Percentiles rank a stretch among this genome's conserved stretches.
These are phyloP conservation scores for Beauveria rudraprayagi DNA, from an alignment of 2,329 filamentous ascomycete species.

Conservation along the genomic window DNA sequence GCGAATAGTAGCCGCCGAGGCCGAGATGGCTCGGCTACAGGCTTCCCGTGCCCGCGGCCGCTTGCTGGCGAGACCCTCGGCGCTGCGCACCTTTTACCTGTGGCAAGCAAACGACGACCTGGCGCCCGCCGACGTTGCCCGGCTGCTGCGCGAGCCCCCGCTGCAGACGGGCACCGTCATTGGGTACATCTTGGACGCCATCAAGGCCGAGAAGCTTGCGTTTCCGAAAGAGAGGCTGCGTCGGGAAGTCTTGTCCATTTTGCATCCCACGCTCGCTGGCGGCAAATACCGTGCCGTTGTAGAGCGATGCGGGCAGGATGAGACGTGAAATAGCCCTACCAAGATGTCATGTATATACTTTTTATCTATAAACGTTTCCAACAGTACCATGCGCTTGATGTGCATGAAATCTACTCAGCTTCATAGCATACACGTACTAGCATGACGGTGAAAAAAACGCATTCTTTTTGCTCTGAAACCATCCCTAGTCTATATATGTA, in stretches of 20 bases:
- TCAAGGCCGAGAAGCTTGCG: conserved; percentile 42
- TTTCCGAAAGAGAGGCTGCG: conserved; percentile 39
- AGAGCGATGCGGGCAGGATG: conserved; percentile 12
- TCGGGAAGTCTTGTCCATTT: conserved; percentile 32
- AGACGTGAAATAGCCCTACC: neutral
- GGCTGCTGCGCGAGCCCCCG: conserved; percentile 51
- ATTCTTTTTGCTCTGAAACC: neutral
- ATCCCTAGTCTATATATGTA: conserved; percentile 5
- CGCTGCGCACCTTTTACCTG: conserved; percentile 53
- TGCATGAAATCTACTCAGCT: neutral
- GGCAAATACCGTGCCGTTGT: conserved; percentile 23
- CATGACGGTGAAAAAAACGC: conserved; percentile 2
- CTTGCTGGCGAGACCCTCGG: conserved; percentile 21
- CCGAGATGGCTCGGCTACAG: conserved; percentile 29
- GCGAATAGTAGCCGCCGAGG: conserved; percentile 36
- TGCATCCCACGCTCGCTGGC: conserved; percentile 19
- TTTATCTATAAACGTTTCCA: neutral
- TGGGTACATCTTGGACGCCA: conserved; percentile 49
- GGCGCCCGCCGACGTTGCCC: conserved; percentile 40
- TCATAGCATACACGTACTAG: neutral
- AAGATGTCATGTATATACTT: neutral
- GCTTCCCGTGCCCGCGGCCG: conserved; percentile 16
- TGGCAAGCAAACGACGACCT: conserved; percentile 51
- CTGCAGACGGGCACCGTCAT: conserved; percentile 48
- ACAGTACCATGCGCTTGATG: neutral